Evolutionary conservation across 2,329 filamentous ascomycete species (phyloP), one percentile per base, ranked within the genome.

Genomic region (Volutella citrinella): DNA sequence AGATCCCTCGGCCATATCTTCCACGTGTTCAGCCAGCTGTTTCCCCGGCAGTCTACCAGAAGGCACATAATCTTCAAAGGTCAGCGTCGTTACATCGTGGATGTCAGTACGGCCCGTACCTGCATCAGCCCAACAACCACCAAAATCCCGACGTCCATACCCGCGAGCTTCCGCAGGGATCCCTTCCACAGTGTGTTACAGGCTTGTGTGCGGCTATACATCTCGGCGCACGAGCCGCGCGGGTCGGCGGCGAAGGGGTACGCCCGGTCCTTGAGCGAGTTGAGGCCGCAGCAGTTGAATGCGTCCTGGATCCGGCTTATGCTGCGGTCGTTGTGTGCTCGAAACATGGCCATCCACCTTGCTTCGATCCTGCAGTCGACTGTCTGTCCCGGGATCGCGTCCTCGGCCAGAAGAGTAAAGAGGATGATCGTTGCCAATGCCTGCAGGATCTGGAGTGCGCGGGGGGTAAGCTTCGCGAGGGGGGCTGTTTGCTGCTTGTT

Each of bases 231-330:
- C 30, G 31, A 49, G 45, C 32, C 57, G 43, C 34, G 61, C 36
- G 33, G 40, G 22, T 31, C 32, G 2, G 34, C 42, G 0, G 66
- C 65, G 38, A 84, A 85, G 0, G 83, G 84, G 65, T 72, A 86
- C 0, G 75, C 72, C 45, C 73, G 75, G 49, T 88, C 81, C 19
- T 54, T 57, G 18, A 76, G 53, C 5, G 65, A 70, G 35, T 68
- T 68, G 20, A 85, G 65, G 0, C 84, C 84, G 46, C 84, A 88
- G 61, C 84, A 88, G 7, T 72, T 54, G 19, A 85, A 71, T 0
- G 69, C 56, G 51, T 87, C 78, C 50, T 88, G 84, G 31, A 88
- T 81, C 3, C 61, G 57, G 25, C 69, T 64, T 36, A 87, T 72
- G 3, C 66, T 56, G 1, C 46, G 43, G 1, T 43, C 66, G 34